A percentile compares a stretch with the other conserved stretches of the same genome.
phyloP scores from a whole-genome alignment of 2,329 filamentous ascomycete species.

The Zymoseptoria crescenta region DNA sequence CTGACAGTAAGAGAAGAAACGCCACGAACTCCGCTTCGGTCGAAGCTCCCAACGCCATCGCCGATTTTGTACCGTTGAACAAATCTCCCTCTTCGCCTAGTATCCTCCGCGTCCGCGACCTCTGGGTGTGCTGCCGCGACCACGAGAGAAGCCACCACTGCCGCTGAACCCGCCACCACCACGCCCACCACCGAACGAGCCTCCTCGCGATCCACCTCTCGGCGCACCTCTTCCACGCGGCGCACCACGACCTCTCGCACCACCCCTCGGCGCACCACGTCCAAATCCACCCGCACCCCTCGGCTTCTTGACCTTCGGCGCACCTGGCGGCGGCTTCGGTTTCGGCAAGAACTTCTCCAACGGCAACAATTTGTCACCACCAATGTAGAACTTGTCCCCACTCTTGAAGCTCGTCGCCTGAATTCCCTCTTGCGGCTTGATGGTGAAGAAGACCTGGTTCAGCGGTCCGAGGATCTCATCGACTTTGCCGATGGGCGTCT shows the following conservation, averaged over 20 bases:
- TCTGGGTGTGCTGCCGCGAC: constrained; percentile 1
- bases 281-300: constrained; percentile 48
- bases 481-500: constrained; percentile 81
- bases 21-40: background rate
- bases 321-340: constrained; percentile 64
- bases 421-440: constrained; percentile 95
- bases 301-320: constrained; percentile 61
- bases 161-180: constrained; percentile 25
- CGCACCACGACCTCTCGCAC: constrained; percentile 38
- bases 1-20: background rate
- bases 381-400: constrained; percentile 94
- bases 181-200: constrained; percentile 32
- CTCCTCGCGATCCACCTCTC: constrained; percentile 37
- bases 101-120: constrained; percentile 5
- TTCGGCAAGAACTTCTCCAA: constrained; percentile 95
- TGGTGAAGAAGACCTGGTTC: constrained; percentile 97
- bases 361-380: constrained; percentile 80
- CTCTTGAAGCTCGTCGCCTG: constrained; percentile 89
- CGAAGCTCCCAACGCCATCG: background rate
- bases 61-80: background rate
- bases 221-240: constrained; percentile 48
- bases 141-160: constrained; percentile 22
- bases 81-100: background rate
- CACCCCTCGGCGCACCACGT: constrained; percentile 25
- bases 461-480: constrained; percentile 96